Base-by-base conservation (phyloP, 805 yeast genomes). In the Saturnispora galanensis region DNA sequence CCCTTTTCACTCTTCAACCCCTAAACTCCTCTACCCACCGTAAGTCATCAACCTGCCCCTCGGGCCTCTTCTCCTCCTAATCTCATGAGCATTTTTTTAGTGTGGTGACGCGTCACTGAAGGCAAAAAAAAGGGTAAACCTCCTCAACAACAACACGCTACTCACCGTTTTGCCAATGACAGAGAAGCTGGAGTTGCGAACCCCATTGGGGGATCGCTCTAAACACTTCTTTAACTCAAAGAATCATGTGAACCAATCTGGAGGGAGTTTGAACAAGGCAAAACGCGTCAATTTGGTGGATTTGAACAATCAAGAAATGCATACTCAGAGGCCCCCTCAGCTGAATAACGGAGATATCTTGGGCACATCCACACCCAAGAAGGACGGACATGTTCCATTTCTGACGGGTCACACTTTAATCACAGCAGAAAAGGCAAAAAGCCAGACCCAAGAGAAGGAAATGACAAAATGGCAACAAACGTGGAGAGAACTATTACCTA, bases 401-500 rank as follows among this genome's bases (percentile, higher is more conserved):
- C 37, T 46, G 26, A 38, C 46, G 7, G 26, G 26, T 21, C 10
- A 31, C 15, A 10, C 35, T 31, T 13, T 42, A 42, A 45, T 32
- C 54, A 9, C 26, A 36, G 11, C 33, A 10, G 12, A 39, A 28
- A 35, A 13, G 7, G 3, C 8, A 35, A 28, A 42, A 32, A 12
- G 21, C 28, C 47, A 35, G 41, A 37, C 46, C 51, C 31, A 53
- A 50, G 52, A 59, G 29, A 57, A 52, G 16, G 79, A 74, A 44
- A 57, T 79, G 41, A 62, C 60, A 42, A 69, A 68, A 49, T 79
- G 85, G 85, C 81, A 76, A 53, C 65, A 62, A 31, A 70, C 71
- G 40, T 79, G 85, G 85, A 63, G 74, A 37, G 67, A 67, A 44
- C 76, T 77, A 45, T 71, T 79, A 76, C 70, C 67, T 36, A 72